A percentile compares a stretch with the other conserved stretches of the same genome.
Evolutionary conservation across 352 stramenopile genomes (phyloP).

Genomic region (Phytophthora fragariaefolia): DNA sequence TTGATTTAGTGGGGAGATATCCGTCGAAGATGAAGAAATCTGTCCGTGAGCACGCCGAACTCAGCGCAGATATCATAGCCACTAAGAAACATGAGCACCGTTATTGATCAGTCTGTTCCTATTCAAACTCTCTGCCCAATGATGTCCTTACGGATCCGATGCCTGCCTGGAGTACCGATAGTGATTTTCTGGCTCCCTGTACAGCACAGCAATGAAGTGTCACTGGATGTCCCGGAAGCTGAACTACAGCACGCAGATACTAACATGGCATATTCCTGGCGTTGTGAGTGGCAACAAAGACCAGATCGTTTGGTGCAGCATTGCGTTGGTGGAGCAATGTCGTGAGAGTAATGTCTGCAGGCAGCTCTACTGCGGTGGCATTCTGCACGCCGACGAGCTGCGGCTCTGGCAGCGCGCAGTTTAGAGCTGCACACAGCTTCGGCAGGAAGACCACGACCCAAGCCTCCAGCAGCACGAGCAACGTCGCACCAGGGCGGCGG

Average conservation of each 20-base stretch:
- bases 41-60: conserved; percentile 31
- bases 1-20: conserved; percentile 7
- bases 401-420: conserved; percentile 39
- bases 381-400: conserved; percentile 38
- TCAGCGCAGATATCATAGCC: conserved; percentile 1
- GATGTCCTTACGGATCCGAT: conserved; percentile 44
- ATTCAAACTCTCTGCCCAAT: background rate
- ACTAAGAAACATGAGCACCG: conserved; percentile 14
- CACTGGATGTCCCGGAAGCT: background rate
- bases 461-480: conserved; percentile 1
- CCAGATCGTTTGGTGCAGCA: conserved; percentile 1
- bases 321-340: conserved; percentile 1
- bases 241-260: conserved; percentile 7
- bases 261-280: conserved; percentile 28
- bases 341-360: conserved; percentile 28
- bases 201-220: background rate
- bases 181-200: conserved; percentile 31
- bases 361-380: conserved; percentile 29
- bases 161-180: conserved; percentile 28
- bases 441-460: background rate
- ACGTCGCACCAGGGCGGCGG: background rate
- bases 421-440: conserved; percentile 6
- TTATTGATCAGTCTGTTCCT: background rate
- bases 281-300: conserved; percentile 30
- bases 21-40: conserved; percentile 43